phyloP scores from a whole-genome alignment of 2,329 filamentous ascomycete genomes.

The Colletotrichum somersetense region DNA sequence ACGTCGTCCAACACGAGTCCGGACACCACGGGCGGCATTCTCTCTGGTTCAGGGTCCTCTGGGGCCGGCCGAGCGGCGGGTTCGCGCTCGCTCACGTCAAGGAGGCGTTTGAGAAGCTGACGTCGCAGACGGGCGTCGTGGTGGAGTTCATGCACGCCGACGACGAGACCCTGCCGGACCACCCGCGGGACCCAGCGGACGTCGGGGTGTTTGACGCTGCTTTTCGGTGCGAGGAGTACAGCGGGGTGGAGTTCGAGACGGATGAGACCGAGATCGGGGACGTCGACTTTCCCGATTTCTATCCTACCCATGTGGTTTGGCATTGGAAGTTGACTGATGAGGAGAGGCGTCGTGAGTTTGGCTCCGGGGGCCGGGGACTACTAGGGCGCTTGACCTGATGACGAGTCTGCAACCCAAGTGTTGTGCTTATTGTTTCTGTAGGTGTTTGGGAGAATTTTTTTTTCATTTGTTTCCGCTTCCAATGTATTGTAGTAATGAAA shows the following conservation, averaged over 20 bases:
- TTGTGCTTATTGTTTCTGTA: background rate
- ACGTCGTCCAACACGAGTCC: constrained; percentile 31
- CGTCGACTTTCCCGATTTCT: constrained; percentile 25
- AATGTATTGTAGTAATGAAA: too few species aligned
- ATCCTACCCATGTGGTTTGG: constrained; percentile 29
- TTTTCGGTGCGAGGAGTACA: constrained; percentile 30
- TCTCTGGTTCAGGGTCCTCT: constrained; percentile 37
- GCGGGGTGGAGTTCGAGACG: constrained; percentile 1
- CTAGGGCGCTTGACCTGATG: too few species aligned
- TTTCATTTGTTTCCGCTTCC: background rate
- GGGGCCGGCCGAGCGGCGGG: constrained; percentile 7
- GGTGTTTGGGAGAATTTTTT: too few species aligned
- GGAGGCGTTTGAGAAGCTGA: constrained; percentile 26
- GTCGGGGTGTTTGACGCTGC: constrained; percentile 28
- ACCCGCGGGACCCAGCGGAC: constrained; percentile 30
- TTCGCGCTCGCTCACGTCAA: constrained; percentile 26
- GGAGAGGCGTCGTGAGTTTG: background rate
- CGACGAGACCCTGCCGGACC: constrained; percentile 31
- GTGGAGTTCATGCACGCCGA: constrained; percentile 40
- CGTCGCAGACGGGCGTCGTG: constrained; percentile 27
- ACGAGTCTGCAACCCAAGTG: background rate
- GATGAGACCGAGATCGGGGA: constrained; percentile 19
- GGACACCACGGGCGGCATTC: constrained; percentile 37
- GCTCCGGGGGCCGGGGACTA: background rate
- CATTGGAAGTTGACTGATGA: constrained; percentile 26